Evolutionary conservation across 768 basidiomycete genomes (phyloP).

Genomic region (Auriscalpium orientale): DNA sequence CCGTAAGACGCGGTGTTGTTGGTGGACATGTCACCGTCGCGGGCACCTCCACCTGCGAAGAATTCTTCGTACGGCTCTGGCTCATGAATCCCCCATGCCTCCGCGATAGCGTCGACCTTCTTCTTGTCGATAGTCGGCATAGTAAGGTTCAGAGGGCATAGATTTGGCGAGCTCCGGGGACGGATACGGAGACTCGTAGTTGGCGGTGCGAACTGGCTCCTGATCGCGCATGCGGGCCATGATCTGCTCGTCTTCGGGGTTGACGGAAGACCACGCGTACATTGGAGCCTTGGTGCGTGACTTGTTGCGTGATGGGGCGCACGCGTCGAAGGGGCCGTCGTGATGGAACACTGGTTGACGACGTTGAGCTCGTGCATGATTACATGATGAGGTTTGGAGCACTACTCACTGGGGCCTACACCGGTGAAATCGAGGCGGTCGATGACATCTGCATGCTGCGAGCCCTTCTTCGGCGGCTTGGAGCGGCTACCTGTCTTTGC

Average conservation of each 20-base stretch:
- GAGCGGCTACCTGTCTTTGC: conserved; percentile 35
- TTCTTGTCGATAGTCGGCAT: conserved; percentile 50
- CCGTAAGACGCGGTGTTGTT: conserved; percentile 20
- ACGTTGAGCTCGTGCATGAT: conserved; percentile 15
- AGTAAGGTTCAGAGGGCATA: not conserved
- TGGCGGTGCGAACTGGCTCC: conserved; percentile 14
- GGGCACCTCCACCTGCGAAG: conserved; percentile 64
- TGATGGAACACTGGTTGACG: conserved; percentile 72
- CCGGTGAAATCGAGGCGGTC: conserved; percentile 83
- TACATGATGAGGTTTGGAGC: conserved; percentile 5
- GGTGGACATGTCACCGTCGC: conserved; percentile 47
- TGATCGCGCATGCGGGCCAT: conserved; percentile 25
- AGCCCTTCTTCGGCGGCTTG: conserved; percentile 60
- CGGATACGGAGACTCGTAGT: conserved; percentile 42
- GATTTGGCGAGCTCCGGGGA: conserved; percentile 16
- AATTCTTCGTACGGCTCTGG: conserved; percentile 90
- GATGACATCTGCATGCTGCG: conserved; percentile 81
- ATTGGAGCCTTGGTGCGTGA: conserved; percentile 76
- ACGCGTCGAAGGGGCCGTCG: conserved; percentile 88
- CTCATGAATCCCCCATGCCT: conserved; percentile 90
- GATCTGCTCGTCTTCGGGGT: conserved; percentile 32
- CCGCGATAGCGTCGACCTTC: conserved; percentile 82
- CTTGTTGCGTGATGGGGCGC: conserved; percentile 83
- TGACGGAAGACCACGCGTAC: conserved; percentile 56
- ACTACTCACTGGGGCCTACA: conserved; percentile 69